These are phyloP conservation scores for Xylaria curta DNA, from an alignment of 495 filamentous ascomycete species.

Conservation along the genomic window DNA sequence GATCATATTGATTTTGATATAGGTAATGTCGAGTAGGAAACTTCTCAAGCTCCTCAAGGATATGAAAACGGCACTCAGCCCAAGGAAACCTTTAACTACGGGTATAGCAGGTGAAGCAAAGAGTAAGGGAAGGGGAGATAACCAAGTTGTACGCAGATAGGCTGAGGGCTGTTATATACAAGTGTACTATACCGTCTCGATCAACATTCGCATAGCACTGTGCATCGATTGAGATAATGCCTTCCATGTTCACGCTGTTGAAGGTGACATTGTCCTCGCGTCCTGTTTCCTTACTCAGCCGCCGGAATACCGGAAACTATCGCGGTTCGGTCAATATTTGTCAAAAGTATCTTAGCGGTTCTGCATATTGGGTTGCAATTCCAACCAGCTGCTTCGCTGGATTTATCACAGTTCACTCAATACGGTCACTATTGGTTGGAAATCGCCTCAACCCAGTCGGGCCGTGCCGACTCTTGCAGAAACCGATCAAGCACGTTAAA, in stretches of 20 bases:
- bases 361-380: background rate
- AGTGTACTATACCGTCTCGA: no score
- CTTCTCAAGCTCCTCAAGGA: background rate
- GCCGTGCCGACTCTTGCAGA: background rate
- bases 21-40: background rate
- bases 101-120: background rate
- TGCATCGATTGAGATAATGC: background rate
- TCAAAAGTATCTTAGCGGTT: background rate
- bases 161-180: background rate
- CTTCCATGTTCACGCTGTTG: background rate
- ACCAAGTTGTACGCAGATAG: background rate
- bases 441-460: background rate
- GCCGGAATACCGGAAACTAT: background rate
- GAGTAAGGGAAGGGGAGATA: background rate
- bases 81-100: background rate
- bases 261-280: background rate
- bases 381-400: background rate
- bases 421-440: background rate
- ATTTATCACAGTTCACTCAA: background rate
- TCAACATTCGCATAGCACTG: no score
- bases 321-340: background rate
- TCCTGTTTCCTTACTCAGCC: no score
- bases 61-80: background rate
- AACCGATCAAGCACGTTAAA: background rate
- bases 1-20: background rate